Conservation (phyloP, 768 basidiomycete genomes). For the Fomitopsis serialis region DNA sequence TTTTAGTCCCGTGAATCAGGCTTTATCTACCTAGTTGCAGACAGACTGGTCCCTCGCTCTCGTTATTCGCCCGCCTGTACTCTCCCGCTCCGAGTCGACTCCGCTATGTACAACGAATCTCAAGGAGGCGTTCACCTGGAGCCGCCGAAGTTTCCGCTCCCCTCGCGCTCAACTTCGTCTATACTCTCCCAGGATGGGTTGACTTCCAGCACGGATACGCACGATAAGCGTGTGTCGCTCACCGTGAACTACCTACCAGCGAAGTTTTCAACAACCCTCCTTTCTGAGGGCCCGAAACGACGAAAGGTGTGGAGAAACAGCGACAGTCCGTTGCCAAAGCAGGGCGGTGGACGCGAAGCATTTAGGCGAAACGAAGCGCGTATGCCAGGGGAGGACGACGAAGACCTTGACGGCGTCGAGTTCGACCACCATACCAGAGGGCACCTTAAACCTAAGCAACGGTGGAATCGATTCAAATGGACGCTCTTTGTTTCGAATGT, state of each 20-base stretch:
- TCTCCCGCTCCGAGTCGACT: too few relatives aligned
- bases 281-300: constrained; percentile 35
- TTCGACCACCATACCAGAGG: constrained; percentile 36
- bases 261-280: constrained; percentile 57
- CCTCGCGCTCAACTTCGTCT: not conserved
- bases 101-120: too few relatives aligned
- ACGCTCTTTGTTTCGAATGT: constrained; percentile 61
- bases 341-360: constrained; percentile 68
- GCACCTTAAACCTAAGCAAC: constrained; percentile 36
- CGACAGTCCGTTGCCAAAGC: constrained; percentile 43
- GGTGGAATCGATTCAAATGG: constrained; percentile 89
- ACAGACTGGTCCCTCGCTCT: too few relatives aligned
- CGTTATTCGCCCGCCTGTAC: too few relatives aligned
- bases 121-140: too few relatives aligned
- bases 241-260: constrained; percentile 70
- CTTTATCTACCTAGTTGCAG: too few relatives aligned
- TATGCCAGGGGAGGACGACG: constrained; percentile 33
- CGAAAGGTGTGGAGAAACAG: constrained; percentile 33
- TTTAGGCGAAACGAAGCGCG: constrained; percentile 32
- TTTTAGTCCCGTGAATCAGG: too few relatives aligned
- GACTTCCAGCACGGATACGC: not conserved
- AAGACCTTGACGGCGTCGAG: constrained; percentile 34
- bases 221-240: constrained; percentile 32
- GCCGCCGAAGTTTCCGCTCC: too few relatives aligned
- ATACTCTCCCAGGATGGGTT: not conserved